Conservation (phyloP, 2,329 filamentous ascomycete genomes). For the Aspergillus chevalieri region DNA sequence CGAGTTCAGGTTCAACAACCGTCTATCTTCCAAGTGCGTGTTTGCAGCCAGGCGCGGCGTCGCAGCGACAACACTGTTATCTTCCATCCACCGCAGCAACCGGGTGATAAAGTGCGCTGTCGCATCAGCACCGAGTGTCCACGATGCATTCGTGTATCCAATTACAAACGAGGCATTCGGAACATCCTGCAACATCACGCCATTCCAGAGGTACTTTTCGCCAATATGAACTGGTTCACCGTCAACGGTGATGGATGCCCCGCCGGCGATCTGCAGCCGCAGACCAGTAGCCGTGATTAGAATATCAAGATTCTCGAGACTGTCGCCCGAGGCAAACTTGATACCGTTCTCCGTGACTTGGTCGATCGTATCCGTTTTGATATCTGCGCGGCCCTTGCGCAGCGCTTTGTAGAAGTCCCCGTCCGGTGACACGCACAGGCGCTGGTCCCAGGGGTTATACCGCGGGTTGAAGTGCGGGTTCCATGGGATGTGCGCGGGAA, state of each 20-base stretch:
- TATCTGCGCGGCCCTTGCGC: conserved; percentile 44
- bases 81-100: conserved; percentile 28
- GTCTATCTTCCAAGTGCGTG: conserved; percentile 19
- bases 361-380: conserved; percentile 53
- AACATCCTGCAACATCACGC: conserved; percentile 40
- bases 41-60: conserved; percentile 21
- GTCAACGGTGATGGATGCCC: conserved; percentile 31
- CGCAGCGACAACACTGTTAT: conserved; percentile 18
- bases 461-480: conserved; percentile 59
- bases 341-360: conserved; percentile 46
- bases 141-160: conserved; percentile 41
- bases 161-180: conserved; percentile 39
- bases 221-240: conserved; percentile 27
- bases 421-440: conserved; percentile 63
- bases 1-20: conserved; percentile 33
- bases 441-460: conserved; percentile 67
- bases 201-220: conserved; percentile 39
- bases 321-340: conserved; percentile 40
- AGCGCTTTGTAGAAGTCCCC: conserved; percentile 54
- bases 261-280: conserved; percentile 36
- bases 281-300: conserved; percentile 42
- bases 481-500: conserved; percentile 51
- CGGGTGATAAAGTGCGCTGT: conserved; percentile 36
- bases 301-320: conserved; percentile 34
- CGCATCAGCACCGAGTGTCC: conserved; percentile 42